Percentiles rank a stretch among this genome's conserved stretches.
These are phyloP conservation scores for Aspergillus sp. DNA, from an alignment of 2,329 filamentous ascomycete species.

Conservation along the genomic window DNA sequence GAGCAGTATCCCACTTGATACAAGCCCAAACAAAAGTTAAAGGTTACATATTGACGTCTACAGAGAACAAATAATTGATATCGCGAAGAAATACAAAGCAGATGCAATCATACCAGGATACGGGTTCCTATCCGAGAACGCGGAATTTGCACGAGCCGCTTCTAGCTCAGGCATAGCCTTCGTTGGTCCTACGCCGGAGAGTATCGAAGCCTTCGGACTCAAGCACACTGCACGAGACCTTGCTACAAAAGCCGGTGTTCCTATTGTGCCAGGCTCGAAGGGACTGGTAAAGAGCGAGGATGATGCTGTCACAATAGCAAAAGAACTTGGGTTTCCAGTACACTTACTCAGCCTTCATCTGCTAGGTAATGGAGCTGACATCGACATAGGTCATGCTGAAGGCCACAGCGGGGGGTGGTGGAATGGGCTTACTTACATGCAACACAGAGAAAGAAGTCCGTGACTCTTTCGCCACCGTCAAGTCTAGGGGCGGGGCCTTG, in stretches of 20 bases:
- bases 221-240: conserved; percentile 61
- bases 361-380: conserved; percentile 1
- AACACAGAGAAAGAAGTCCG: conserved; percentile 68
- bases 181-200: conserved; percentile 58
- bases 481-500: conserved; percentile 73
- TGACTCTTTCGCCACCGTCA: conserved; percentile 69
- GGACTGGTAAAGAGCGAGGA: conserved; percentile 52
- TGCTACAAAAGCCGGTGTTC: conserved; percentile 55
- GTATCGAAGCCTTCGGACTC: conserved; percentile 59
- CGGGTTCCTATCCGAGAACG: conserved; percentile 67
- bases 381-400: conserved; percentile 67
- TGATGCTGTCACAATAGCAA: conserved; percentile 49
- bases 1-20: background rate
- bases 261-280: conserved; percentile 57
- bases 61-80: conserved; percentile 46
- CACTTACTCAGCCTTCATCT: background rate
- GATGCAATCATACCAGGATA: conserved; percentile 68
- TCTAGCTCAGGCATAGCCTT: conserved; percentile 59
- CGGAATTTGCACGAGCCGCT: conserved; percentile 60
- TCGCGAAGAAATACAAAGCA: conserved; percentile 53
- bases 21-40: conserved; percentile 15
- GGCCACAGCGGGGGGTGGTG: conserved; percentile 77
- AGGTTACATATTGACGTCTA: conserved; percentile 28
- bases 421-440: conserved; percentile 82
- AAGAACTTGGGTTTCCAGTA: conserved; percentile 54